Conservation (phyloP, 2,329 filamentous ascomycete species). For the Sclerotinia borealis region DNA sequence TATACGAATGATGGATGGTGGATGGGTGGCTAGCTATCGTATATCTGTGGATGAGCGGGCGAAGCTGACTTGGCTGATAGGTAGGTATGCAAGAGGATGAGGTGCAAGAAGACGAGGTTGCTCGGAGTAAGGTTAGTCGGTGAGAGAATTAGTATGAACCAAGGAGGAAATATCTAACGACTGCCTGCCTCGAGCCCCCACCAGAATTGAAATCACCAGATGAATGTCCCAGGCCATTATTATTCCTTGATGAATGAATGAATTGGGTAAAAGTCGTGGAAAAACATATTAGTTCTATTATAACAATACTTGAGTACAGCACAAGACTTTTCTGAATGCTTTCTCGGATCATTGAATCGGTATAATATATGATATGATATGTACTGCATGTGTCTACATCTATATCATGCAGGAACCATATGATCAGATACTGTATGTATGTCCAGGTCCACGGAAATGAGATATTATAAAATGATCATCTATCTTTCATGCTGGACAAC, state of each 20-base stretch:
- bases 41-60: background rate
- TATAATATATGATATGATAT: no score
- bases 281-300: background rate
- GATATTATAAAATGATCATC: background rate
- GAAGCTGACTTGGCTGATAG: background rate
- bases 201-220: background rate
- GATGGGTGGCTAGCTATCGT: no score
- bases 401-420: conserved; percentile 6
- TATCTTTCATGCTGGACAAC: background rate
- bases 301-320: no score
- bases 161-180: background rate
- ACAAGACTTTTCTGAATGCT: no score
- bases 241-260: background rate
- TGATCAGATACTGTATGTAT: conserved; percentile 5
- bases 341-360: background rate
- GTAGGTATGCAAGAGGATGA: background rate
- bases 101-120: background rate
- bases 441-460: background rate
- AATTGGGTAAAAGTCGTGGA: background rate
- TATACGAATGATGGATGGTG: background rate
- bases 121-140: background rate
- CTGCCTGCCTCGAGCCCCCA: no score
- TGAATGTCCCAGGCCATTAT: background rate
- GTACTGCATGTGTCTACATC: background rate
- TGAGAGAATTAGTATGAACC: background rate